A percentile compares a stretch with the other conserved stretches of the same genome.
Conservation (phyloP, 345 rosid species). For the Bruguiera parviflora region DNA sequence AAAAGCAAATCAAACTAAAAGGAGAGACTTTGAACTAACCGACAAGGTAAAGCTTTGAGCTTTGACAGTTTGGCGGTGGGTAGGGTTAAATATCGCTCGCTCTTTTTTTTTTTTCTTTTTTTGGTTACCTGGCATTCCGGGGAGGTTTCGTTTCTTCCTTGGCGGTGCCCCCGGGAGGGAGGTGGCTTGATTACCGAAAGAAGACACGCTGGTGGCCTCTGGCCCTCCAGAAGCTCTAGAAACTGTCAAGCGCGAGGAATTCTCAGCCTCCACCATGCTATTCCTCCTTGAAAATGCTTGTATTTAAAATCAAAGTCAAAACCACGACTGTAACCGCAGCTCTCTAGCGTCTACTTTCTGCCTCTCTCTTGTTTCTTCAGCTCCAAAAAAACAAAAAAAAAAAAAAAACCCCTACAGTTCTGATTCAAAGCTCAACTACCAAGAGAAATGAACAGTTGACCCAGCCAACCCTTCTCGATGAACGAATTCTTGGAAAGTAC, state of each 20-base stretch:
- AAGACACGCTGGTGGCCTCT: constrained; percentile 29
- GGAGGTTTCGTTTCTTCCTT: constrained; percentile 74
- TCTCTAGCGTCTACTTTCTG: neutral
- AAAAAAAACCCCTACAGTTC: neutral
- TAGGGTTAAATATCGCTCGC: neutral
- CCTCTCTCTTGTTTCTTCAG: neutral
- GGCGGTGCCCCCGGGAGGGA: constrained; percentile 20
- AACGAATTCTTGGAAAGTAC: neutral
- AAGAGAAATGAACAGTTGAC: neutral
- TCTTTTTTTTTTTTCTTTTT: neutral
- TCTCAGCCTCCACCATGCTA: neutral
- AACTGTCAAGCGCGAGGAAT: constrained; percentile 20
- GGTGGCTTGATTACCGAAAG: constrained; percentile 25
- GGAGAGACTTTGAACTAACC: neutral
- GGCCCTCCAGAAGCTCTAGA: constrained; percentile 45
- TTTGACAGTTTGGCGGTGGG: no score
- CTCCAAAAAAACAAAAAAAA: neutral
- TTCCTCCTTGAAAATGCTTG: neutral
- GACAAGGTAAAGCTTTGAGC: neutral
- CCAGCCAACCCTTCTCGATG: neutral
- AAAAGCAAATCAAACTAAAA: neutral
- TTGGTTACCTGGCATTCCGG: constrained; percentile 74
- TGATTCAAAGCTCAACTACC: constrained; percentile 4
- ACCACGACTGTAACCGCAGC: neutral
- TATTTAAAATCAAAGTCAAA: no score